Conservation (phyloP, 1,139 yeast genomes). For the Saccharomyces uvarum region DNA sequence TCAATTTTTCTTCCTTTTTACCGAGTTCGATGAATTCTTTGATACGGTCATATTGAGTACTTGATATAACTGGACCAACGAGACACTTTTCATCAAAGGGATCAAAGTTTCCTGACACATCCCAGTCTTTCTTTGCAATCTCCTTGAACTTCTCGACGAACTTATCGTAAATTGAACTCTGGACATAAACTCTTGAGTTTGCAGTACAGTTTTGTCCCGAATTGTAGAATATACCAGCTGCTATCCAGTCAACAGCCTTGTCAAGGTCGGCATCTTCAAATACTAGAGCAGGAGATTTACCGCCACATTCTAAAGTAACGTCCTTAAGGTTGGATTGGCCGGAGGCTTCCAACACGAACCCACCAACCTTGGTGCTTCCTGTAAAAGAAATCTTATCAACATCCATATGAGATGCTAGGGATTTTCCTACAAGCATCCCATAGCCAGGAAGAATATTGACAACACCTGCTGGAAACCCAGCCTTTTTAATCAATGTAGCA, state of each 20-base stretch:
- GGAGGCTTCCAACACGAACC: constrained; percentile 43
- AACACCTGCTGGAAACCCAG: constrained; percentile 69
- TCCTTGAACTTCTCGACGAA: constrained; percentile 43
- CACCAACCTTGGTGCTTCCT: constrained; percentile 54
- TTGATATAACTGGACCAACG: constrained; percentile 75
- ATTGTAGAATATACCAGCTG: constrained; percentile 74
- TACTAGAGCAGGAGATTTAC: constrained; percentile 70
- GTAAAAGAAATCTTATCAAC: constrained; percentile 66
- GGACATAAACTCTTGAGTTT: constrained; percentile 75
- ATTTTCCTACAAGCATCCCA: constrained; percentile 51
- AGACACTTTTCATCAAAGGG: constrained; percentile 49
- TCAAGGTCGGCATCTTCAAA: constrained; percentile 72
- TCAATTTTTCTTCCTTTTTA: constrained; percentile 44
- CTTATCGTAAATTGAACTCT: constrained; percentile 58
- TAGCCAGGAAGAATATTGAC: constrained; percentile 53
- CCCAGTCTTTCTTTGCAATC: constrained; percentile 43
- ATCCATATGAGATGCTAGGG: constrained; percentile 48
- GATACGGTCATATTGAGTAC: constrained; percentile 46
- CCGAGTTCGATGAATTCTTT: constrained; percentile 60
- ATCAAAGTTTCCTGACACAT: constrained; percentile 40
- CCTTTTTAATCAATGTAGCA: constrained; percentile 49
- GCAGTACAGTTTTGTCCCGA: constrained; percentile 91
- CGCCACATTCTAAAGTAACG: constrained; percentile 87
- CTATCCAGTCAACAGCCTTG: constrained; percentile 79
- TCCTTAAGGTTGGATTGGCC: constrained; percentile 63